phyloP scores from a whole-genome alignment of 768 basidiomycete species.

The Tubosaeta brunneosetosa region DNA sequence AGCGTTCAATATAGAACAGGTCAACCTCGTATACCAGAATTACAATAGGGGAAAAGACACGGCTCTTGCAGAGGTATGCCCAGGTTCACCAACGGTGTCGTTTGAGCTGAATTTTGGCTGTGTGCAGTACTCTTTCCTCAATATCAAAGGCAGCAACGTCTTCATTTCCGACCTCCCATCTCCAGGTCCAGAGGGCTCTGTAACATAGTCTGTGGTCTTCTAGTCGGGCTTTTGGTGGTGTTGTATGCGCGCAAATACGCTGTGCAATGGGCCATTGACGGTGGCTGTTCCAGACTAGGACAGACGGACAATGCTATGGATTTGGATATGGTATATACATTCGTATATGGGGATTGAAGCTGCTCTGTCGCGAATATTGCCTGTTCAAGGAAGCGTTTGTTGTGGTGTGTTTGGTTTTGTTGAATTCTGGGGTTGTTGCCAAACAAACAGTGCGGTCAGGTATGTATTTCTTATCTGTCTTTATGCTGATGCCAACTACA shows the following conservation, averaged over 20 bases:
- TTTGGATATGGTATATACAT: slow-evolving; percentile 16
- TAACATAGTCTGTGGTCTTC: slow-evolving; percentile 11
- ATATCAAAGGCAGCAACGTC: slow-evolving; percentile 45
- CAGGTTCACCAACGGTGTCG: background rate
- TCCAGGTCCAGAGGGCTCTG: background rate
- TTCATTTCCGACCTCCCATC: slow-evolving; percentile 35
- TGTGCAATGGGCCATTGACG: background rate
- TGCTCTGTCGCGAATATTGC: background rate
- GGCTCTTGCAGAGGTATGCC: slow-evolving; percentile 47
- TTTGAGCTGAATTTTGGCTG: no score
- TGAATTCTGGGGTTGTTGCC: slow-evolving; percentile 9
- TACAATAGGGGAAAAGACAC: slow-evolving; percentile 44
- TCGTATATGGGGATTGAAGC: background rate
- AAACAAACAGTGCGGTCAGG: slow-evolving; percentile 3
- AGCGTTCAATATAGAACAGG: slow-evolving; percentile 29
- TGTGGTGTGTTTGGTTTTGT: slow-evolving; percentile 12
- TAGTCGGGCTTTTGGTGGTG: background rate
- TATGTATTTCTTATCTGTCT: no score
- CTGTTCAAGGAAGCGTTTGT: background rate
- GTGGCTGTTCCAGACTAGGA: background rate
- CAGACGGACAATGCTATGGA: slow-evolving; percentile 14
- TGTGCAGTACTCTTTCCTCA: slow-evolving; percentile 51
- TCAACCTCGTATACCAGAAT: slow-evolving; percentile 56
- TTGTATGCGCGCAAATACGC: slow-evolving; percentile 1
- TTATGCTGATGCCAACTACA: no score